phyloP scores from a whole-genome alignment of 2,329 filamentous ascomycete genomes.

The Nigrograna mackinnonii region DNA sequence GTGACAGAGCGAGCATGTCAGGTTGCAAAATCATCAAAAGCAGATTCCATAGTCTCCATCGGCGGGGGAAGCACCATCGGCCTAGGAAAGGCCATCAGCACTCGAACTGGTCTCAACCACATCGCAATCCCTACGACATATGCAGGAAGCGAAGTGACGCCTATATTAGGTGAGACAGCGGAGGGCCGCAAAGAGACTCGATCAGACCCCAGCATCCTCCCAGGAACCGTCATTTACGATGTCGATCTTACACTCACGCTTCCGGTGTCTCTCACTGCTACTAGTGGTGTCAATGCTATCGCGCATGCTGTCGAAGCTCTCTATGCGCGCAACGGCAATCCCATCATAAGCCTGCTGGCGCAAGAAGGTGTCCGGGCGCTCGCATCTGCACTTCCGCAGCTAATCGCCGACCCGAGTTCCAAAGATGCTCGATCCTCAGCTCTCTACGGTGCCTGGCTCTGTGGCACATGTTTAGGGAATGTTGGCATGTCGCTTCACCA shows the following conservation, averaged over 20 bases:
- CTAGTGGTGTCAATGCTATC: slow-evolving; percentile 67
- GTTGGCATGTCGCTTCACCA: slow-evolving; percentile 69
- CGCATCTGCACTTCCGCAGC: slow-evolving; percentile 56
- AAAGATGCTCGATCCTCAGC: slow-evolving; percentile 35
- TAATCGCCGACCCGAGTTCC: slow-evolving; percentile 52
- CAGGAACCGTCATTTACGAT: slow-evolving; percentile 66
- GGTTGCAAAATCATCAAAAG: slow-evolving; percentile 47
- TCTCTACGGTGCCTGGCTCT: slow-evolving; percentile 68
- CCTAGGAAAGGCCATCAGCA: slow-evolving; percentile 44
- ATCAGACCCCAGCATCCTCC: slow-evolving; percentile 62
- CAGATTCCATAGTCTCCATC: slow-evolving; percentile 62
- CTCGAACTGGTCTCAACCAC: slow-evolving; percentile 36
- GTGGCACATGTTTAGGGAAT: slow-evolving; percentile 62
- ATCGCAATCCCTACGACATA: slow-evolving; percentile 41
- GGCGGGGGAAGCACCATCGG: slow-evolving; percentile 67
- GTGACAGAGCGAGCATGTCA: slow-evolving; percentile 61
- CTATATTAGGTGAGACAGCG: slow-evolving; percentile 65
- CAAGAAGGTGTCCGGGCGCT: slow-evolving; percentile 60
- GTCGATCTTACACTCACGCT: slow-evolving; percentile 65
- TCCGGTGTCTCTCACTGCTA: slow-evolving; percentile 56
- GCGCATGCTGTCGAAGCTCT: slow-evolving; percentile 68
- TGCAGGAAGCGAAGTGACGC: slow-evolving; percentile 60
- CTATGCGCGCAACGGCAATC: slow-evolving; percentile 65
- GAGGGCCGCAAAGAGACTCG: slow-evolving; percentile 62
- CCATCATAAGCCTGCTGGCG: slow-evolving; percentile 62